Evolutionary conservation across 169 alveolate species (phyloP), one percentile per base, ranked within the genome.

Genomic region (Plasmodium berghei): DNA sequence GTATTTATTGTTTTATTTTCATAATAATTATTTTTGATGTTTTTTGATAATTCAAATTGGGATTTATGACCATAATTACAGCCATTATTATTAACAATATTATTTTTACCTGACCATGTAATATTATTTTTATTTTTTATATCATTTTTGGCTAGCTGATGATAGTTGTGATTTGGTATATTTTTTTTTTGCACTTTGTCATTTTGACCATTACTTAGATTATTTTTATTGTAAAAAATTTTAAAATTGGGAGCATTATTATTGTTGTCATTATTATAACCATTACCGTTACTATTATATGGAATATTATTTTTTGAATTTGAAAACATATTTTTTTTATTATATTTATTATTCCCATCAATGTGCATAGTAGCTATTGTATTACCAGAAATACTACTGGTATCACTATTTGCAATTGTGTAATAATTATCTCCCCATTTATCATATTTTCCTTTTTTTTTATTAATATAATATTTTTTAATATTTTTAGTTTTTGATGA

Each of bases 301-400:
- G 80, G 42, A 34, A 34, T n/a, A 49, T 12, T 48, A 70, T 20
- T 48, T 46, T 70, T 70, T 49, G 64, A 22, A 70, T 49, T 49
- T 70, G 24, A 22, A 49, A 2, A 56, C 9, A 26, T 48, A 1
- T 22, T 64, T 5, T 77, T 58, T 22, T 77, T 67, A 64, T 64
- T 77, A 58, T 77, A 77, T 28, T 77, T 77, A 45, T 58, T 48
- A 77, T 77, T 77, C 10, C 89, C 89, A 77, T 77, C 77, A 16
- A 77, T 77, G 3, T 77, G 89, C 89, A 77, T 77, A 12, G 89
- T 77, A 49, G 89, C 89, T 48, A 77, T 77, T 26, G 89, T 77
- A 46, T 77, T 77, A n/a, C 49, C 89, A 9, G 89, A 77, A 16
- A 56, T 55, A 56, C 49, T 77, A 9, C 67, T 63, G 24, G 42